Evolutionary conservation across 768 basidiomycete genomes (phyloP).

Genomic region (Cubamyces sp.): DNA sequence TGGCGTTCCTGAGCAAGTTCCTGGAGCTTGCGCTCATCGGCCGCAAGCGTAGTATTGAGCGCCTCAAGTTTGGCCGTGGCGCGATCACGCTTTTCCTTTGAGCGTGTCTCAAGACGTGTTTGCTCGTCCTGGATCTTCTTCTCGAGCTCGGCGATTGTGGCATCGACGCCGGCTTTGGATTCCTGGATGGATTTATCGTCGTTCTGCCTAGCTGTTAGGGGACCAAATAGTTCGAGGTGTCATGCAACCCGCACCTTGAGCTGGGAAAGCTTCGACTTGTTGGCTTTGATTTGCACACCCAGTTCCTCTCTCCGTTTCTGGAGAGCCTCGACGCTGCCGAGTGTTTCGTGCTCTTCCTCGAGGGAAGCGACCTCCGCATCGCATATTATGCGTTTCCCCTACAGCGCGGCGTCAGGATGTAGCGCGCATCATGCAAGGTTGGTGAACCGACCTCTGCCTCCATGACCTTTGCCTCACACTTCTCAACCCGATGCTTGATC

Average conservation of each 20-base stretch:
- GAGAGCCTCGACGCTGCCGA: slow-evolving; percentile 52
- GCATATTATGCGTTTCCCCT: slow-evolving; percentile 2
- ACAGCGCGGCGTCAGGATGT: slow-evolving; percentile 8
- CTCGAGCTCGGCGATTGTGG: slow-evolving; percentile 41
- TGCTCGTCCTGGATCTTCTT: slow-evolving; percentile 57
- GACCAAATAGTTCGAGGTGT: neutral
- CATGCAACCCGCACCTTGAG: slow-evolving; percentile 45
- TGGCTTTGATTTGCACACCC: slow-evolving; percentile 47
- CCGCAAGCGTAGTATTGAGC: slow-evolving; percentile 44
- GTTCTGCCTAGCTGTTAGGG: slow-evolving; percentile 39
- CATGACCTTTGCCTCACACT: slow-evolving; percentile 44
- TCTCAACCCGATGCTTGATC: slow-evolving; percentile 42
- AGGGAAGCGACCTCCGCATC: slow-evolving; percentile 35
- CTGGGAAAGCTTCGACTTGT: slow-evolving; percentile 47
- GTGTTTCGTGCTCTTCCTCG: slow-evolving; percentile 44
- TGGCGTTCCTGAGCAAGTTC: slow-evolving; percentile 6
- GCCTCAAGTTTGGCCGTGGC: slow-evolving; percentile 53
- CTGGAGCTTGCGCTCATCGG: slow-evolving; percentile 12
- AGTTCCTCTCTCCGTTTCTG: slow-evolving; percentile 40
- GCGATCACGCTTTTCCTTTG: slow-evolving; percentile 66
- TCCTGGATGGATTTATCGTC: slow-evolving; percentile 56
- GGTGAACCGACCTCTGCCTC: slow-evolving; percentile 42
- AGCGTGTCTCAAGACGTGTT: slow-evolving; percentile 54
- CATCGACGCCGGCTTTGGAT: slow-evolving; percentile 40
- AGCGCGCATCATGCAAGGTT: neutral